Base-by-base conservation (phyloP, 164 flowering plant genomes). In the Aristolochia fimbriata region DNA sequence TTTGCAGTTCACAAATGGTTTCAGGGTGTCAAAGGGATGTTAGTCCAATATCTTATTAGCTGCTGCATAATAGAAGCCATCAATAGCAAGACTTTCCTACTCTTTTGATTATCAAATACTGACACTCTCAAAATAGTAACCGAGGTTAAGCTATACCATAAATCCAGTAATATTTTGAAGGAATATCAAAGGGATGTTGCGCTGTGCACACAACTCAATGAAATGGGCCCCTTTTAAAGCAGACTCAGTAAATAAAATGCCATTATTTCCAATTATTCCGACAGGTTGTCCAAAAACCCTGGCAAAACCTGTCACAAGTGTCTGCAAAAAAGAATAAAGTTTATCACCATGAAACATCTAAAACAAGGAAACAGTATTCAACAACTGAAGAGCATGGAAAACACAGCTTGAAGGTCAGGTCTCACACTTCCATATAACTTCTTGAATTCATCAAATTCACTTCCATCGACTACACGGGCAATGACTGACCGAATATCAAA, bases 371-470 rank as follows among this genome's bases (percentile, higher is more conserved):
- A 21, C 55, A 33, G 13, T 41, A 43, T 30, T 15, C 20, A 4
- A 47, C 51, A 62, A 15, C 37, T 37, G 19, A 5, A 62, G 20
- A 20, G 25, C 24, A 30, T 25, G 11, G 62, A 58, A 54, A 16
- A n/a, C 5, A 9, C 12, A 20, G 24, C 21, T 20, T 51, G 11
- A 22, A 9, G 30, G 2, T 52, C 17, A 64, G 17, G 53, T 60
- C 97, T 88, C 75, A 94, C 96, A 86, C 91, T 85, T 80, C 99
- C 99, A 80, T 90, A 94, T 78, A 91, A 64, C 84, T 88, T 88
- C 85, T 94, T 94, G 91, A 94, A 94, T 67, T 93, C 97, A 65
- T 93, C 96, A 75, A 93, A 93, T 75, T 91, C 96, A 58, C 97
- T 91, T 62, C 96, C 99, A 80, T 90, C 99, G 57, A 85, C 91